Evolutionary conservation across 306 rosid genomes (phyloP).

Genomic region (Hippophae tibetana): DNA sequence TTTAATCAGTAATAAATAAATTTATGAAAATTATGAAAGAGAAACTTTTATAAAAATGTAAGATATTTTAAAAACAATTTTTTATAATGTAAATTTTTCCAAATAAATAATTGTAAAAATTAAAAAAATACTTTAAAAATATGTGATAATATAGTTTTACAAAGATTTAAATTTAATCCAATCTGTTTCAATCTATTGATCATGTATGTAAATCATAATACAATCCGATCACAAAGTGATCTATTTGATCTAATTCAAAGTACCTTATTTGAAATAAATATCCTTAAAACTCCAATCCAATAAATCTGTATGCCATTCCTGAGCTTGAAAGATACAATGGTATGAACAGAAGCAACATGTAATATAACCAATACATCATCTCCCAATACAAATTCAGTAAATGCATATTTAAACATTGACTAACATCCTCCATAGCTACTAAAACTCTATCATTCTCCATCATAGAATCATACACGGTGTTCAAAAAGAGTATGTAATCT

Average conservation of each 20-base stretch:
- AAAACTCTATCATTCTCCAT: not conserved
- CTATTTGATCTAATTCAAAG: no score
- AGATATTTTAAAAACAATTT: no score
- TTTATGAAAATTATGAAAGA: no score
- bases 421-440: not conserved
- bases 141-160: no score
- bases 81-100: no score
- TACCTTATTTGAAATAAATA: not conserved
- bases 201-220: no score
- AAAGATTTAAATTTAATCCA: no score
- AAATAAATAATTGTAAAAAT: no score
- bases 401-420: constrained; percentile 10
- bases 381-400: constrained; percentile 10
- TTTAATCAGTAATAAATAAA: not conserved
- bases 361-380: constrained; percentile 11
- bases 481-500: not conserved
- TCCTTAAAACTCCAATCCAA: constrained; percentile 13
- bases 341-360: constrained; percentile 16
- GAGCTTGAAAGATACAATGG: not conserved
- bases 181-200: no score
- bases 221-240: no score
- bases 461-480: constrained; percentile 2
- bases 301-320: constrained; percentile 34
- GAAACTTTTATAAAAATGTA: no score
- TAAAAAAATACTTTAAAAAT: no score